Evolutionary conservation across 2,329 filamentous ascomycete genomes (phyloP).

Genomic region (Pseudohalonectria lignicola): DNA sequence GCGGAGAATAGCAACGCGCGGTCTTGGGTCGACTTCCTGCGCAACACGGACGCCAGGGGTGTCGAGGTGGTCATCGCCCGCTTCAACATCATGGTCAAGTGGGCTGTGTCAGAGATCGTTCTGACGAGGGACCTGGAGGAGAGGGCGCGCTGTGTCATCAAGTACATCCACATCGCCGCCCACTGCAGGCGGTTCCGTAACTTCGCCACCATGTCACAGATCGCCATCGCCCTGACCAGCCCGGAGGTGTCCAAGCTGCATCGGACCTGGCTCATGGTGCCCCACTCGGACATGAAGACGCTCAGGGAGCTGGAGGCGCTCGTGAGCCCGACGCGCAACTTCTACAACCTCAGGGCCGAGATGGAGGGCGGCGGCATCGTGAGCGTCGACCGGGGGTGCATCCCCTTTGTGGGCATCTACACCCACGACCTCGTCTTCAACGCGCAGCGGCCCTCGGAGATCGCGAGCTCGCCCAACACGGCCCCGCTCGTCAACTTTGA

Average conservation of each 20-base stretch:
- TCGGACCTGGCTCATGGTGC: constrained; percentile 62
- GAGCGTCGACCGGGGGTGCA: constrained; percentile 57
- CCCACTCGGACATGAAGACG: constrained; percentile 51
- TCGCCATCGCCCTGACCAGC: constrained; percentile 66
- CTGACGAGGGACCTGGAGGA: constrained; percentile 63
- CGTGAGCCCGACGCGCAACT: constrained; percentile 69
- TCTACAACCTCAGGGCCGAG: constrained; percentile 63
- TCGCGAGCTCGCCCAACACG: constrained; percentile 54
- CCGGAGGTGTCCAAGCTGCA: constrained; percentile 58
- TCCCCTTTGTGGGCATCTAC: constrained; percentile 76
- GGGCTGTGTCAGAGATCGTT: constrained; percentile 70
- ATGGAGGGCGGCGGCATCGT: constrained; percentile 56
- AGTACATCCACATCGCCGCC: constrained; percentile 70
- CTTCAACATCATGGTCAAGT: constrained; percentile 84
- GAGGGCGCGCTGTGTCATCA: constrained; percentile 65
- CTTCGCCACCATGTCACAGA: constrained; percentile 74
- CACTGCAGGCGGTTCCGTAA: constrained; percentile 69
- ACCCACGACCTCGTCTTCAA: constrained; percentile 79
- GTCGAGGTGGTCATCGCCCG: constrained; percentile 77
- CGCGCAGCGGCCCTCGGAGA: constrained; percentile 64
- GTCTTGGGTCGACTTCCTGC: constrained; percentile 75
- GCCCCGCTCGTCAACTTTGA: constrained; percentile 75
- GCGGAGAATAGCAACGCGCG: constrained; percentile 50
- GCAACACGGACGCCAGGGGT: constrained; percentile 59
- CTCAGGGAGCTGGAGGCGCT: constrained; percentile 60